These are phyloP conservation scores for Lyophyllum decastes DNA, from an alignment of 768 basidiomycete species.

Conservation along the genomic window DNA sequence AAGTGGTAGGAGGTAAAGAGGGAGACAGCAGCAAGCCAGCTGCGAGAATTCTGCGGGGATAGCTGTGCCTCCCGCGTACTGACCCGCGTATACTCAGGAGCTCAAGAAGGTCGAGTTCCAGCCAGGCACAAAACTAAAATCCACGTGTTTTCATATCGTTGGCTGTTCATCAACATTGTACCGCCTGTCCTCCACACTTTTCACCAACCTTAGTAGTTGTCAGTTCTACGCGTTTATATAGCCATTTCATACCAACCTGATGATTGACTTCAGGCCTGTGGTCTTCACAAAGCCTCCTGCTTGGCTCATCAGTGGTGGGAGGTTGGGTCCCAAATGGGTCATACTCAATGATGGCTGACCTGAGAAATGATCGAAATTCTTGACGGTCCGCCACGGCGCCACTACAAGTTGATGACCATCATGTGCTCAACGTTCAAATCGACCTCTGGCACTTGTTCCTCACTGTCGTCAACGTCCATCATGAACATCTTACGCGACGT, in stretches of 20 bases:
- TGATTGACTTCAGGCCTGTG: neutral
- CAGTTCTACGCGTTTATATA: too few species aligned
- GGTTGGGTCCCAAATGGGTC: conserved; percentile 1
- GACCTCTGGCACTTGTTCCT: neutral
- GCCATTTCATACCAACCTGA: too few species aligned
- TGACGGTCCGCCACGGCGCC: conserved; percentile 6
- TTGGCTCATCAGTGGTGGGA: neutral
- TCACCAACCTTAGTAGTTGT: too few species aligned
- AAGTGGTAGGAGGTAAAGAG: neutral
- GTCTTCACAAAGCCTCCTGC: neutral
- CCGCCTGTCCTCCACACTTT: too few species aligned
- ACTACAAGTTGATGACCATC: neutral
- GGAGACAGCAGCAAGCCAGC: neutral
- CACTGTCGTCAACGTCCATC: neutral
- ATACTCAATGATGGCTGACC: conserved; percentile 7
- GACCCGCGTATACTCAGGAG: conserved; percentile 9
- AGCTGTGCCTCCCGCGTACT: conserved; percentile 17
- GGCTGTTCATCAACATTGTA: too few species aligned
- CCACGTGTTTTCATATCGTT: conserved; percentile 8
- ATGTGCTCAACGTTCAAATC: neutral
- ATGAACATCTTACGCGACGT: too few species aligned
- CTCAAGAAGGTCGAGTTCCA: neutral
- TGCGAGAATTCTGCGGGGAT: conserved; percentile 8
- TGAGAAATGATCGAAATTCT: conserved; percentile 8
- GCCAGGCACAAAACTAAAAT: conserved; percentile 15